phyloP scores from a whole-genome alignment of 2,329 filamentous ascomycete genomes.

The Didymella keratinophila region DNA sequence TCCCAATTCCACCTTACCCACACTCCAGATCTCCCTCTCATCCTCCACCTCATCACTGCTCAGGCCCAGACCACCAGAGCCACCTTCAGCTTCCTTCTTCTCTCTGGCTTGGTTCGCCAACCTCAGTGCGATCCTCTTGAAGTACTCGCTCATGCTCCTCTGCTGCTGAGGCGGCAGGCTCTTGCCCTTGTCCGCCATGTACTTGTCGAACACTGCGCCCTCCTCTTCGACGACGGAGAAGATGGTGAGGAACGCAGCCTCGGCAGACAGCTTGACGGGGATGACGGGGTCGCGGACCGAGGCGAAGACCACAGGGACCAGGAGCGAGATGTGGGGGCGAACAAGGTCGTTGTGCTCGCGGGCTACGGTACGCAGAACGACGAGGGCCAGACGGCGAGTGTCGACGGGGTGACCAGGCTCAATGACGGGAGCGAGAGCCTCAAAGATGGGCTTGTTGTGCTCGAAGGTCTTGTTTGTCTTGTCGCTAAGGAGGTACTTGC shows the following conservation, averaged over 20 bases:
- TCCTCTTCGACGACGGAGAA: conserved; percentile 93
- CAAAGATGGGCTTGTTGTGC: conserved; percentile 78
- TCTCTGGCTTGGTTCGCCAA: conserved; percentile 88
- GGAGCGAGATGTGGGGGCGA: conserved; percentile 78
- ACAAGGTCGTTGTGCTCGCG: conserved; percentile 81
- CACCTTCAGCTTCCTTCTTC: conserved; percentile 89
- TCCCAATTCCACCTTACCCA: conserved; percentile 85
- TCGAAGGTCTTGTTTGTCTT: conserved; percentile 74
- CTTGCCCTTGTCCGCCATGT: conserved; percentile 72
- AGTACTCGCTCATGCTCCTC: conserved; percentile 95
- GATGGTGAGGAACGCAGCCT: conserved; percentile 90
- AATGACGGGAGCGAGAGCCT: conserved; percentile 77
- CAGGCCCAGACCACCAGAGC: conserved; percentile 82
- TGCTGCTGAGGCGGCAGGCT: conserved; percentile 76
- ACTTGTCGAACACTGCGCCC: conserved; percentile 86
- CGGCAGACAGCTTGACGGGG: conserved; percentile 92
- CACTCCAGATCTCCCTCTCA: conserved; percentile 93
- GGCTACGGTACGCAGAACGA: conserved; percentile 85
- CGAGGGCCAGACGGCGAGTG: conserved; percentile 83
- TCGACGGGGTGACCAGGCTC: conserved; percentile 81
- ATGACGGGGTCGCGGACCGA: conserved; percentile 91
- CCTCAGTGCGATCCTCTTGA: conserved; percentile 87
- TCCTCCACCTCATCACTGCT: conserved; percentile 93
- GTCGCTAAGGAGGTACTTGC: conserved; percentile 83
- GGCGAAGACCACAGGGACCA: conserved; percentile 86